These are phyloP conservation scores for Thalassiosira exigua DNA, from an alignment of 352 stramenopile genomes.

Conservation along the genomic window DNA sequence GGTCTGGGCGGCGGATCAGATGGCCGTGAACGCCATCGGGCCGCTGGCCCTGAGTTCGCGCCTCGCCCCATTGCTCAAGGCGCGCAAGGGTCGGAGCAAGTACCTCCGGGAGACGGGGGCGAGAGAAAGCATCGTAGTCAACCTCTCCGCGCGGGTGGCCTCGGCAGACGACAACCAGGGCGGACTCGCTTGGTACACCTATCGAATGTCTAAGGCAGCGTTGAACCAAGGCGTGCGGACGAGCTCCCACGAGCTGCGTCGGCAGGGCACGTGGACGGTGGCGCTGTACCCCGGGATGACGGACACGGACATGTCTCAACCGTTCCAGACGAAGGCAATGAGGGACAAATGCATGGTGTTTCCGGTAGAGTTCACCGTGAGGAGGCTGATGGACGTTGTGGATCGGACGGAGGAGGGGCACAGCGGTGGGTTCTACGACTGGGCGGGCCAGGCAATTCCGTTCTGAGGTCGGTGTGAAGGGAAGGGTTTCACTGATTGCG, in stretches of 20 bases:
- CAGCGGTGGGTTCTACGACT: conserved; percentile 85
- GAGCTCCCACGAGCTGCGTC: conserved; percentile 83
- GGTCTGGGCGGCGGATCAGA: conserved; percentile 78
- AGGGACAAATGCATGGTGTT: conserved; percentile 80
- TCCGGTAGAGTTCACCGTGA: conserved; percentile 84
- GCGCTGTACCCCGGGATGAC: conserved; percentile 88
- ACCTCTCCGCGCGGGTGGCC: conserved; percentile 86
- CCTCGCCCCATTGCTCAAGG: conserved; percentile 63
- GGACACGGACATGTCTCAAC: conserved; percentile 85
- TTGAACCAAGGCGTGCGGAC: conserved; percentile 86
- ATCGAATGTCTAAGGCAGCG: conserved; percentile 86
- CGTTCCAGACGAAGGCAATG: conserved; percentile 84
- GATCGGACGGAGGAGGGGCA: conserved; percentile 82
- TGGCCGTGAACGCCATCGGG: conserved; percentile 86
- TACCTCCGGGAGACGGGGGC: conserved; percentile 40
- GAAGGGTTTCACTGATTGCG: no score
- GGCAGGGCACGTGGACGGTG: conserved; percentile 75
- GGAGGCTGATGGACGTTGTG: conserved; percentile 78
- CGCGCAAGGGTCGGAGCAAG: conserved; percentile 43
- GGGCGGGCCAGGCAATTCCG: conserved; percentile 79
- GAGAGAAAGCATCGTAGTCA: conserved; percentile 78
- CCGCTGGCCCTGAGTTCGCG: conserved; percentile 81
- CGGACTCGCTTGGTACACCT: conserved; percentile 87
- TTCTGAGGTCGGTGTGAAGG: no score
- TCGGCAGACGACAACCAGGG: conserved; percentile 87